Base-by-base conservation (phyloP, 495 filamentous ascomycete species). In the Jackrogersella multiformis region DNA sequence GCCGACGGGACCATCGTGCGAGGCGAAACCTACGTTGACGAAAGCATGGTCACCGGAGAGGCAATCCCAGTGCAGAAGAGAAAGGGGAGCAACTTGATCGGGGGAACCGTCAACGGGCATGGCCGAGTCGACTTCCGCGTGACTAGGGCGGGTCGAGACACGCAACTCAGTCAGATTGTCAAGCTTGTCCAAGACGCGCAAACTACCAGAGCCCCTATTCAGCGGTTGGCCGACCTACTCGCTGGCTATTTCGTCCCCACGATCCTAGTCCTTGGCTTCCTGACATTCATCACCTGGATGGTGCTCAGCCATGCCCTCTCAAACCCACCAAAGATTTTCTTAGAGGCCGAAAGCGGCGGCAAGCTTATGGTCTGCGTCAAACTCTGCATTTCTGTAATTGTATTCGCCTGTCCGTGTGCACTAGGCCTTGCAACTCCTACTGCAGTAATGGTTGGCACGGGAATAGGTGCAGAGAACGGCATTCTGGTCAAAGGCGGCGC, bases 21-120 rank as follows among this genome's bases (percentile, higher is more conserved):
- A 24, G 95, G 95, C 8, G 92, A 97, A 77, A 94, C 91, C 21
- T 97, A 94, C 73, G 87, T 98, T 38, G 93, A 99, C 70, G 95
- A 99, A 75, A 96, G 92, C 73, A 98, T 98, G 96, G 93, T 99
- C 38, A 99, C 96, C 10, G 95, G 95, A 55, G 95, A 99, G 79
- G 90, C 94, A 2, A 90, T 97, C 80, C 93, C 94, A 0, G 92
- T 98, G 34, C 87, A 91, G 62, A 99, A 98, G 75, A 85, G 84
- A 56, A 90, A 91, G 68, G 92, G 92, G 1, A 88, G 86, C 72
- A 74, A 86, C 39, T 78, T 98, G 36, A 93, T 97, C 73, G 95
- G 93, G n/a, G 95, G 95, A 7, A 99, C 95, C 4, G 94, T 99
- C 64, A 99, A 99, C 72, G 93, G 93, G 18, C 88, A 92, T 42